phyloP scores from a whole-genome alignment of 495 filamentous ascomycete species.

The Wilcoxina mikolae region DNA sequence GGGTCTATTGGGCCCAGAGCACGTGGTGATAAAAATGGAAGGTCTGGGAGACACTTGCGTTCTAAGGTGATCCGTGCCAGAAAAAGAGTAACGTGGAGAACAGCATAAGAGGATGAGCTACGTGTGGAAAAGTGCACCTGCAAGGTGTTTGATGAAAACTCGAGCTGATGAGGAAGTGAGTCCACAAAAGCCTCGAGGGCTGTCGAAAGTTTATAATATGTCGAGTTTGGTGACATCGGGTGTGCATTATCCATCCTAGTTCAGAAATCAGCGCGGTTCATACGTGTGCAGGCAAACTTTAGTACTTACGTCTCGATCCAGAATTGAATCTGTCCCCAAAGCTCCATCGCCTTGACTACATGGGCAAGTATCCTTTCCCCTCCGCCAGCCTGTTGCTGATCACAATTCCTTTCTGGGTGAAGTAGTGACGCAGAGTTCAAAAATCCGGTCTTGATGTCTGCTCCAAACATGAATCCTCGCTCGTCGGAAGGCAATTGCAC shows the following conservation, averaged over 20 bases:
- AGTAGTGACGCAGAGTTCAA: slow-evolving; percentile 27
- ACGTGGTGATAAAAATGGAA: slow-evolving; percentile 53
- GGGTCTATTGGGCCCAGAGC: slow-evolving; percentile 61
- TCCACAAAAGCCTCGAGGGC: slow-evolving; percentile 43
- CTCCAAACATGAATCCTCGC: slow-evolving; percentile 49
- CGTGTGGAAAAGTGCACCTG: slow-evolving; percentile 65
- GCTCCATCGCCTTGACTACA: slow-evolving; percentile 60
- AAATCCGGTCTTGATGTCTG: slow-evolving; percentile 47
- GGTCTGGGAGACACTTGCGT: slow-evolving; percentile 67
- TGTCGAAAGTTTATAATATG: background rate
- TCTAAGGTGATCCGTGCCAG: slow-evolving; percentile 67
- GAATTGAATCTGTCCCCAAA: slow-evolving; percentile 46
- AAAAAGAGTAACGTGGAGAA: slow-evolving; percentile 64
- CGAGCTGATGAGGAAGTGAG: slow-evolving; percentile 52
- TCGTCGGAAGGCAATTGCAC: slow-evolving; percentile 55
- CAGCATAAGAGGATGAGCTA: slow-evolving; percentile 56
- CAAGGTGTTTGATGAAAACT: slow-evolving; percentile 60
- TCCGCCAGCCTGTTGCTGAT: slow-evolving; percentile 36
- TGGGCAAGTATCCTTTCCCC: slow-evolving; percentile 59
- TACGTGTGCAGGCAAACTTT: background rate
- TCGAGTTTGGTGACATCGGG: background rate
- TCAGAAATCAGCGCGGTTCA: background rate
- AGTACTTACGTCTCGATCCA: slow-evolving; percentile 24
- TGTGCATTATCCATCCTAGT: background rate
- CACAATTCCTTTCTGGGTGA: slow-evolving; percentile 16